phyloP scores from a whole-genome alignment of 2,329 filamentous ascomycete genomes.

The Trichoderma koningiopsis region DNA sequence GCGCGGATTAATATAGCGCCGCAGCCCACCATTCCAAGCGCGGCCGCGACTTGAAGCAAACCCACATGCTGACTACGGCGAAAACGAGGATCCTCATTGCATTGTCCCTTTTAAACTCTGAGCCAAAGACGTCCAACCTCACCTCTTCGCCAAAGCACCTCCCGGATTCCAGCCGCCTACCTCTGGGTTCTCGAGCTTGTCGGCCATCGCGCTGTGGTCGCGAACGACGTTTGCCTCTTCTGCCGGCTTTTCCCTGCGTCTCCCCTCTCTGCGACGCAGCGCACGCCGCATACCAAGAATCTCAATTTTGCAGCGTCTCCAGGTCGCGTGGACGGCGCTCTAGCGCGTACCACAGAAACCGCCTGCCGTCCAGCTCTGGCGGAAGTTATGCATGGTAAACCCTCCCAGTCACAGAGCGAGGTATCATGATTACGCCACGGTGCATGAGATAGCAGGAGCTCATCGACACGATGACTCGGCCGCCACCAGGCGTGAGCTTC shows the following conservation, averaged over 20 bases:
- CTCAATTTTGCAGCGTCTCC: constrained; percentile 26
- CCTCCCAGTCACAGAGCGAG: constrained; percentile 39
- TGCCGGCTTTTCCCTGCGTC: constrained; percentile 7
- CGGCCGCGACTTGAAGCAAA: neutral
- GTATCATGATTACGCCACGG: constrained; percentile 61
- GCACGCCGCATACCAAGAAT: constrained; percentile 19
- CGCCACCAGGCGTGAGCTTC: constrained; percentile 72
- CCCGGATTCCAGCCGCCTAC: constrained; percentile 16
- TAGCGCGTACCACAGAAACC: constrained; percentile 31
- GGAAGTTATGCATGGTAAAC: constrained; percentile 31
- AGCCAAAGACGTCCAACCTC: constrained; percentile 22
- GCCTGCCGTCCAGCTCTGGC: constrained; percentile 18
- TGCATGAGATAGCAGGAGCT: constrained; percentile 54
- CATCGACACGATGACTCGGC: constrained; percentile 73
- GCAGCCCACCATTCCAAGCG: neutral
- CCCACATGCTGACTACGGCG: constrained; percentile 25
- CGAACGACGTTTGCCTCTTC: constrained; percentile 8
- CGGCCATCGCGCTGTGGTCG: constrained; percentile 27
- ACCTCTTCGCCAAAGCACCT: constrained; percentile 23
- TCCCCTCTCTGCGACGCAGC: constrained; percentile 17
- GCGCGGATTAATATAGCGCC: constrained; percentile 18
- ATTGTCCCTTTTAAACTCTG: constrained; percentile 27
- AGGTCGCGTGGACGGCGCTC: constrained; percentile 46
- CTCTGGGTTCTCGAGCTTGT: constrained; percentile 10
- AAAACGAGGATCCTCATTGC: constrained; percentile 26